Base-by-base conservation (phyloP, 2,329 filamentous ascomycete species). In the Onygena corvina region DNA sequence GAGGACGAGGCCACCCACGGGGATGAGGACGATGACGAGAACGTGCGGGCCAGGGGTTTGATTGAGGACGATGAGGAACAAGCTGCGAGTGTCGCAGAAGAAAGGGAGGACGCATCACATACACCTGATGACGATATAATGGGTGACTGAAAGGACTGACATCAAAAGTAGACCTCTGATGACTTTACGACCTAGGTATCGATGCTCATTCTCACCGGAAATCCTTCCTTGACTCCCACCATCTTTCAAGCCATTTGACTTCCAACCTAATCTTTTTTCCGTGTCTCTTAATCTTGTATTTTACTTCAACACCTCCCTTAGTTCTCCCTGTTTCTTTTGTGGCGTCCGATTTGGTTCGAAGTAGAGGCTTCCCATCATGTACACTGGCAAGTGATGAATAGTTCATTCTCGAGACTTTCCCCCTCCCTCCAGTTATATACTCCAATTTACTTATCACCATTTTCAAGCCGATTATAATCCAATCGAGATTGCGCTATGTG, bases 21-120 rank as follows among this genome's bases (percentile, higher is more conserved):
- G 23, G 42, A 40, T 34, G 61, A 64, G 51, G 72, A 75, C 31
- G 69, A 68, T 0, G 67, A 69, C 16, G 66, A 65, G 6, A 64
- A 68, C 49, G 55, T 68, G 36, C 64, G 60, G 30, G 60, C 57
- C 4, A 56, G 64, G 27, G 65, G 57, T 25, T 59, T 67, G 18
- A 44, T 67, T 21, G 66, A 66, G 34, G 66, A 67, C 6, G 54
- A 59, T 11, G 59, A 63, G n/a, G 60, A 60, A 9, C 52, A 53
- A 4, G 57, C 56, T 44, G 53, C 51, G 4, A 55, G 52, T n/a
- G 48, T 29, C 50, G 45, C 20, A 47, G 51, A 50, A 23, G 53
- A 51, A n/a, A 49, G 44, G 33, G 34, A 50, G 34, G 49, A 50
- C n/a, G 46, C 50, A 30, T 50, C 48, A 12, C 51, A 49, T 3